Percentiles rank a stretch among this genome's conserved stretches.
Conservation (phyloP, 108 stramenopile genomes). For the Cyclotella baltica region DNA sequence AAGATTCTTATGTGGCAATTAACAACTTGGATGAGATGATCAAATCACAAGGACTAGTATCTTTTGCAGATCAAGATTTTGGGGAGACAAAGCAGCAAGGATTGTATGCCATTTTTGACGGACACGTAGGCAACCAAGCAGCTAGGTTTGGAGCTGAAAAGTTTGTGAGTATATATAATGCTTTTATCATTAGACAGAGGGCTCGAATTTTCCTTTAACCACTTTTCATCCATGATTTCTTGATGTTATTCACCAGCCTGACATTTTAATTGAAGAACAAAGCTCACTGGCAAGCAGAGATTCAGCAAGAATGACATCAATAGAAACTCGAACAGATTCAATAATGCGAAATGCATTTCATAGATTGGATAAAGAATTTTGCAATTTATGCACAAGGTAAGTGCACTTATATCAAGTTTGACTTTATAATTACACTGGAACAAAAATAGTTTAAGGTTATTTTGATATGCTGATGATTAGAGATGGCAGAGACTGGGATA, state of each 20-base stretch:
- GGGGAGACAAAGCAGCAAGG: slow-evolving; percentile 52
- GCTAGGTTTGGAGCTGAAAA: slow-evolving; percentile 53
- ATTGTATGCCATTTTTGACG: slow-evolving; percentile 86
- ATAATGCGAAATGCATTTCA: slow-evolving; percentile 63
- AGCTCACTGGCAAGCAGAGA: slow-evolving; percentile 39
- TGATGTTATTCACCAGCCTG: slow-evolving; percentile 45
- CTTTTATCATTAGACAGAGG: no score
- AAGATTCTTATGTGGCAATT: slow-evolving; percentile 76
- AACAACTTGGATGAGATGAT: slow-evolving; percentile 61
- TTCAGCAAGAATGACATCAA: slow-evolving; percentile 28
- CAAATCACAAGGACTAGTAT: slow-evolving; percentile 36
- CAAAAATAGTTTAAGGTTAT: no score
- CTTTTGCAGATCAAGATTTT: slow-evolving; percentile 32
- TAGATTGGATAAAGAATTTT: slow-evolving; percentile 77
- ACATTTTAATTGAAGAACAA: slow-evolving; percentile 61
- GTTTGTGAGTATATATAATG: background rate
- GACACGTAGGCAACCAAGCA: slow-evolving; percentile 83
- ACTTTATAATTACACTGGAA: no score
- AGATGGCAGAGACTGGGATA: slow-evolving; percentile 83
- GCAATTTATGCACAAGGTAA: slow-evolving; percentile 69
- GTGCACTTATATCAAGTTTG: no score
- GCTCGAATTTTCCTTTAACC: background rate
- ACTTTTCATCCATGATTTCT: background rate
- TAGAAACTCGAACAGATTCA: slow-evolving; percentile 41
- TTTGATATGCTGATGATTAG: no score